Base-by-base conservation (phyloP, 768 basidiomycete species). In the Pulveroboletus sp. region DNA sequence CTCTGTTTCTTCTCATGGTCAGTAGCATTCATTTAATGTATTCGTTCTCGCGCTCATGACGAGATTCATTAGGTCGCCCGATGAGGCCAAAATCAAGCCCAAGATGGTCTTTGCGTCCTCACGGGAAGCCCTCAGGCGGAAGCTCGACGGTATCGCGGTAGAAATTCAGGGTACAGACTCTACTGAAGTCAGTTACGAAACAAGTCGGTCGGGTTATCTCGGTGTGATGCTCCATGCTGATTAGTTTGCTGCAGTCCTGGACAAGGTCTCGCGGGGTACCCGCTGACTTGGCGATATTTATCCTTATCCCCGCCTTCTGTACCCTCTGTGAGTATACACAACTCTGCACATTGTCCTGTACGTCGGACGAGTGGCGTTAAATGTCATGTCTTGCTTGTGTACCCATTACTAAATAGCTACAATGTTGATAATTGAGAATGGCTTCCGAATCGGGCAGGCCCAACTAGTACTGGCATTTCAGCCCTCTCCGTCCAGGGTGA, bases 101-200 rank as follows among this genome's bases (percentile, higher is more conserved):
- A 97, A 94, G 86, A 97, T 98, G 94, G 63, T 97, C 59, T 88
- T 80, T 69, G 87, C 95, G n/a, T 84, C 91, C 20, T 97, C 95
- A 43, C 87, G 84, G 65, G 89, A 92, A 13, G 87, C 85, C 6
- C 70, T 99, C 47, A 80, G 81, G 63, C 79, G 78, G 50, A 62
- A 75, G 25, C 79, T 98, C 19, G 80, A 79, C n/a, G 95, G 94
- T 37, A 79, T 97, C 61, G 73, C 79, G 2, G 53, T 79, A 41
- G 94, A 97, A 70, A 78, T 98, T 53, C 94, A 97, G 70, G 94
- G 80, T 47, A 94, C 89, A 41, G 91, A 90, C 33, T 67, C 51
- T 50, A 66, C 69, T 51, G 93, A 97, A 65, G 77, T 97, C 54
- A 73, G 79, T 23, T 72, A 81, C 58, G 83, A 91, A 35, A 74